These are phyloP conservation scores for Capronia epimyces DNA, from an alignment of 2,329 filamentous ascomycete genomes.

Conservation along the genomic window DNA sequence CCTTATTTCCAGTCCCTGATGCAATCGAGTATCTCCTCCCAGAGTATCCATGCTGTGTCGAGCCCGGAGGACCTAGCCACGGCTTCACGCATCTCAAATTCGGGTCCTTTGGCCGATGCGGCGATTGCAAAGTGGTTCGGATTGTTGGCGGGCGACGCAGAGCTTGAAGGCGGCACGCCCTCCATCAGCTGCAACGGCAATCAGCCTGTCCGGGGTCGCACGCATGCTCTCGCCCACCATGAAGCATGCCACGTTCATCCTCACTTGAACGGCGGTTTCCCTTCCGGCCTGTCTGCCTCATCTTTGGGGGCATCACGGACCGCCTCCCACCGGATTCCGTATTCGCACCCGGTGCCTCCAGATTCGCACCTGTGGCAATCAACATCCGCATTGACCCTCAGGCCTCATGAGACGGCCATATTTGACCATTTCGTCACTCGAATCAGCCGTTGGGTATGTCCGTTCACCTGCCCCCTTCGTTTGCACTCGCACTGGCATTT, in stretches of 20 bases:
- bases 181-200: background rate
- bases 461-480: background rate
- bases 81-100: background rate
- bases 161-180: background rate
- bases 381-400: background rate
- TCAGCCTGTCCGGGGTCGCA: background rate
- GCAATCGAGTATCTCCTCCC: background rate
- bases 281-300: background rate
- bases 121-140: constrained; percentile 10
- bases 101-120: background rate
- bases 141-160: constrained; percentile 5
- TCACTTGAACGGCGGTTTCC: background rate
- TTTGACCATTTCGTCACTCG: constrained; percentile 5
- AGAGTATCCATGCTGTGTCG: background rate
- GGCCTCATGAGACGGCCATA: constrained; percentile 4
- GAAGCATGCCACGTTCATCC: background rate
- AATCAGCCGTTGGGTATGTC: constrained; percentile 6
- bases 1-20: background rate
- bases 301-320: background rate
- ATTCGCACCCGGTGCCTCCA: background rate
- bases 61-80: background rate
- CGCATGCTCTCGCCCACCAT: background rate
- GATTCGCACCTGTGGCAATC: constrained; percentile 5
- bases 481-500: background rate
- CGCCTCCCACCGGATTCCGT: background rate